Evolutionary conservation across 305 asterid genomes (phyloP).

Genomic region (Fraxinus dipetala): DNA sequence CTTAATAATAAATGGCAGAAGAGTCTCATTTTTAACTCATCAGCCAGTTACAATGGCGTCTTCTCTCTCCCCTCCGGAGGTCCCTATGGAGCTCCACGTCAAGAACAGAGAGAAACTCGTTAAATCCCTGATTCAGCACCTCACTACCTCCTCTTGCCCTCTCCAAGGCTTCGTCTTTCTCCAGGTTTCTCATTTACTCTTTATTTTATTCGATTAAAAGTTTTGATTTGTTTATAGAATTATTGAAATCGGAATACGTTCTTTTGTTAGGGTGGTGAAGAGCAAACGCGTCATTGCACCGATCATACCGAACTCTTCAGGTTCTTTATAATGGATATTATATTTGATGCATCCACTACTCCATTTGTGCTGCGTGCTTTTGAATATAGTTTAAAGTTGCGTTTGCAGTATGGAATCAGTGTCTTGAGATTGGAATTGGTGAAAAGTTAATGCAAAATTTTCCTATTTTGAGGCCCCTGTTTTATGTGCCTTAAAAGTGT

Average conservation of each 20-base stretch:
- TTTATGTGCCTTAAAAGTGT: not conserved
- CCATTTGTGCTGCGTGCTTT: not conserved
- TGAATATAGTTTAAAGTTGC: not conserved
- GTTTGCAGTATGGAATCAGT: not conserved
- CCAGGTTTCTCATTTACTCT: constrained; percentile 42
- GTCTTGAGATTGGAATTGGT: not conserved
- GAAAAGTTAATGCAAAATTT: not conserved
- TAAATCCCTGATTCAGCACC: constrained; percentile 54
- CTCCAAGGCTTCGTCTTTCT: constrained; percentile 61
- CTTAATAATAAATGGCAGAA: not conserved
- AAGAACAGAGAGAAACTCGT: constrained; percentile 65
- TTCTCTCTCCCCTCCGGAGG: constrained; percentile 64
- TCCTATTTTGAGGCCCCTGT: not conserved
- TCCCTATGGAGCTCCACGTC: constrained; percentile 60
- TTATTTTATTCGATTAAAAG: not conserved
- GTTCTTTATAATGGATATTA: constrained; percentile 24
- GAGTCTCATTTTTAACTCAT: not conserved
- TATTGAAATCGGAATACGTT: constrained; percentile 3
- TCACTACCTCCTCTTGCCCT: constrained; percentile 50
- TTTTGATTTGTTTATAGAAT: not conserved
- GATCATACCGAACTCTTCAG: constrained; percentile 83
- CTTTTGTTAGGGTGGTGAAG: constrained; percentile 74
- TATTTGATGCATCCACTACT: not conserved
- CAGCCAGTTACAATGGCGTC: constrained; percentile 44
- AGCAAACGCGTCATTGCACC: constrained; percentile 77